Base-by-base conservation (phyloP, 805 yeast species). In the Spathaspora boniae region DNA sequence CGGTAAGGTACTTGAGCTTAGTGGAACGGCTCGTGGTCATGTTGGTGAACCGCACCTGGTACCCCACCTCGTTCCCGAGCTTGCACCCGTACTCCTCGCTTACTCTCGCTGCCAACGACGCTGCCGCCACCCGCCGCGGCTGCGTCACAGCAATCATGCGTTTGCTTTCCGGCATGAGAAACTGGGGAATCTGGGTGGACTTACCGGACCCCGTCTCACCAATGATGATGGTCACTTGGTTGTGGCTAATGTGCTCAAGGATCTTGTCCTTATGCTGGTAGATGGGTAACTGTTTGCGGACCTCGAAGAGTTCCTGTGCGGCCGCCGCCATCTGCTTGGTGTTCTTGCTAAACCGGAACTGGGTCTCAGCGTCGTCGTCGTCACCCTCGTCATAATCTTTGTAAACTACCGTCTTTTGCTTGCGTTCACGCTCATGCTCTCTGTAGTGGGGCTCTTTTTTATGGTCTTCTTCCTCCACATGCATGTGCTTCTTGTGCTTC, bases 191-290 rank as follows among this genome's bases (percentile, higher is more conserved):
- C 63, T 91, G 98, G 0, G 98, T 91, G 3, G 98, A 89, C 55
- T 91, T 91, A 68, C 98, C 98, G 6, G 96, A 86, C 60, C 98
- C 98, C 0, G 98, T 91, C 54, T 91, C 98, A 60, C 98, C 98
- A 53, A 93, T 84, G 14, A 91, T 69, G 1, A 91, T 78, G 0
- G 89, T 78, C 4, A 88, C 94, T 43, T 74, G 80, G 48, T 81
- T 74, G 8, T 61, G 41, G 3, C 60, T 38, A 2, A 91, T 52
- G 42, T 78, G 74, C 7, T 70, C 61, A 41, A 84, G 53, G 12
- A 91, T 72, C 35, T 76, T 72, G 29, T 76, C 79, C 47, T 77
- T 77, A 42, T 85, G 86, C 45, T 74, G 78, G 58, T 71, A 87
- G 18, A 89, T 86, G 0, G 97, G 97, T 29, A 89, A 68, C 0